phyloP scores from a whole-genome alignment of 768 basidiomycete species.

The Suillus ampliporus region DNA sequence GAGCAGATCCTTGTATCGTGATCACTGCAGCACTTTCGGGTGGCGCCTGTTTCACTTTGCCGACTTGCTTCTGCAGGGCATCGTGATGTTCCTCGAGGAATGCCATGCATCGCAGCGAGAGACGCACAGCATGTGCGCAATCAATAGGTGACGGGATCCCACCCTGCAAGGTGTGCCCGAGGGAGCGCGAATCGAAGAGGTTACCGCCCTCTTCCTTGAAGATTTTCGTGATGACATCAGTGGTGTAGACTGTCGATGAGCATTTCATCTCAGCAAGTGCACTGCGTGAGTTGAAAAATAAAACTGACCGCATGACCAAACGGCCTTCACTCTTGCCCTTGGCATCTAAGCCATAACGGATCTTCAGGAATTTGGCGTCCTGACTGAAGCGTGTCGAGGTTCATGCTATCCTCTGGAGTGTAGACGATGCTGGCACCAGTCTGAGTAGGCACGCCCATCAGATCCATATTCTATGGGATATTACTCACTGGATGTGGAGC shows the following conservation, averaged over 20 bases:
- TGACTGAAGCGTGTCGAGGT: slow-evolving; percentile 77
- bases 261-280: slow-evolving; percentile 42
- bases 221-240: slow-evolving; percentile 91
- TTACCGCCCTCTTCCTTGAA: slow-evolving; percentile 92
- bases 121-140: slow-evolving; percentile 87
- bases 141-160: slow-evolving; percentile 95
- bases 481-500: slow-evolving; percentile 87
- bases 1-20: slow-evolving; percentile 81
- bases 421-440: slow-evolving; percentile 93
- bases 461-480: not conserved
- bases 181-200: slow-evolving; percentile 91
- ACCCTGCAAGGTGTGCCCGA: slow-evolving; percentile 98
- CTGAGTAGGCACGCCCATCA: slow-evolving; percentile 43
- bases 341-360: slow-evolving; percentile 82
- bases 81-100: slow-evolving; percentile 89
- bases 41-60: slow-evolving; percentile 58
- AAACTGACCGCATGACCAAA: slow-evolving; percentile 82
- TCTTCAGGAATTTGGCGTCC: slow-evolving; percentile 89
- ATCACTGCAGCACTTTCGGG: slow-evolving; percentile 85
- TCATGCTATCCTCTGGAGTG: slow-evolving; percentile 90
- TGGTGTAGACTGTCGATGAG: slow-evolving; percentile 88
- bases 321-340: slow-evolving; percentile 93
- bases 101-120: slow-evolving; percentile 91
- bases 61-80: slow-evolving; percentile 51
- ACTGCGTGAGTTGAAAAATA: not conserved